phyloP scores from a whole-genome alignment of 305 asterid genomes.

The Fraxinus nigra region DNA sequence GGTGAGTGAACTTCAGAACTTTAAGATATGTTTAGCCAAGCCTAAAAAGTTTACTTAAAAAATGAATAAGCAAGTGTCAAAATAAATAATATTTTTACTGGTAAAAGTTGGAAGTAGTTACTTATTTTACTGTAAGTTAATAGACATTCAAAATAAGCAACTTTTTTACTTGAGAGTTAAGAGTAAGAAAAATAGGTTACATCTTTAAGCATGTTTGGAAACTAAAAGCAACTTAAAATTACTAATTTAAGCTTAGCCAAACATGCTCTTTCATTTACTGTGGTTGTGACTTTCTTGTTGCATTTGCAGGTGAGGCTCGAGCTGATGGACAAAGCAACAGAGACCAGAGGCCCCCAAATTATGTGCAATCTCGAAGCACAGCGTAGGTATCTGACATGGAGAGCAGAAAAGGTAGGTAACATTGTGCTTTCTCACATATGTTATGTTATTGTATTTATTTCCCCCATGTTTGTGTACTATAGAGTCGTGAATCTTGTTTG shows the following conservation, averaged over 20 bases:
- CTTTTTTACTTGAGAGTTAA: neutral
- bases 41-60: neutral
- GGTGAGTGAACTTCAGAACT: neutral
- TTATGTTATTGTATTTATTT: neutral
- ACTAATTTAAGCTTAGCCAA: neutral
- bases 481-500: neutral
- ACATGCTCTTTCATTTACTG: neutral
- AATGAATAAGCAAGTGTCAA: neutral
- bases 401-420: slow-evolving; percentile 73
- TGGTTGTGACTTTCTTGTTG: slow-evolving; percentile 19
- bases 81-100: neutral
- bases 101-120: neutral
- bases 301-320: slow-evolving; percentile 67
- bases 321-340: slow-evolving; percentile 61
- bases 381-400: slow-evolving; percentile 80
- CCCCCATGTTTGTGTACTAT: neutral
- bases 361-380: slow-evolving; percentile 61
- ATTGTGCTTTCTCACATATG: slow-evolving; percentile 14
- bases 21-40: neutral
- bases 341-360: slow-evolving; percentile 43
- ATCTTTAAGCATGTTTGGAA: neutral
- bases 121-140: neutral
- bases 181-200: neutral
- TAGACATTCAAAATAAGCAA: neutral
- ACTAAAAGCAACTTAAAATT: neutral